Evolutionary conservation across 169 alveolate genomes (phyloP), one percentile per base, ranked within the genome.

Genomic region (Theileria annulata): DNA sequence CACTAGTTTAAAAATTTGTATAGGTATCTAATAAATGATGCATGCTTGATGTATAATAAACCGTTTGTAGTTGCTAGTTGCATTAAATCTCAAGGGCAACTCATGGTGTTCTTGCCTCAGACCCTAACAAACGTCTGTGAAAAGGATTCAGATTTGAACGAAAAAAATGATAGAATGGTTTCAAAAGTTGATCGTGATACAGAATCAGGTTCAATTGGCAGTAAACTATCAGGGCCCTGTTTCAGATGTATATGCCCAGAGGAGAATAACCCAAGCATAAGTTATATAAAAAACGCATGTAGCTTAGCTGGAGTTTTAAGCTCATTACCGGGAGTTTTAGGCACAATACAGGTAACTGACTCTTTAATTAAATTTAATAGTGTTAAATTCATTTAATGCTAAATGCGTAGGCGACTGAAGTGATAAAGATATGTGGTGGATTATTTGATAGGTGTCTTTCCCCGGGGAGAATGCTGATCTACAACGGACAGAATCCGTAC

Each of bases 311-410:
- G 94, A 8, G 89, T 90, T 23, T 71, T 90, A 21, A 88, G 92
- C 6, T 64, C 94, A 9, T 78, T 90, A 12, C 86, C 94, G n/a
- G 94, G 94, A 17, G 70, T 90, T 42, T 63, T 90, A 31, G 94
- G 94, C 19, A 35, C 87, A 30, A 70, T 90, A 48, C 94, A 90
- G 71, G 92, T 80, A 59, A 5, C 13, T 1, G 13, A 17, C 2
- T 31, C 3, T 67, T 54, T 54, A 54, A 2, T 10, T 37, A 3
- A 69, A 15, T 27, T 27, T 58, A 23, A 5, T n/a, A 3, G 48
- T 19, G 48, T n/a, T 23, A n/a, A 28, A 69, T 31, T n/a, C n/a
- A n/a, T n/a, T n/a, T n/a, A n/a, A n/a, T n/a, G n/a, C n/a, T n/a
- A n/a, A n/a, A n/a, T 0, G 25, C 31, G 8, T 25, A 80, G 88